Percentiles rank a stretch among this genome's conserved stretches.
Conservation (phyloP, 345 rosid species). For the Brassica cretica region DNA sequence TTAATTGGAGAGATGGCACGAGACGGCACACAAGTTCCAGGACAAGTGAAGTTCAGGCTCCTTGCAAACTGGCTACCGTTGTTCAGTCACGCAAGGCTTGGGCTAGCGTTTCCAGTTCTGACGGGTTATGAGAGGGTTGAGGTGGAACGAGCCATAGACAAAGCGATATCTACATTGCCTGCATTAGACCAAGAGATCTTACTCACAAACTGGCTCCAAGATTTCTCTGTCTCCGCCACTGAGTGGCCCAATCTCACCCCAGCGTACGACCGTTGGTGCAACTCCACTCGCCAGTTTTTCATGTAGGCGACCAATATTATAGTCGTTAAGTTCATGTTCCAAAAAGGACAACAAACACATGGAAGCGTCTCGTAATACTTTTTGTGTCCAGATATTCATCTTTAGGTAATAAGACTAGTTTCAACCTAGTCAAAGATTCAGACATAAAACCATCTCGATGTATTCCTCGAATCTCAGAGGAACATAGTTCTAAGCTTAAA, state of each 20-base stretch:
- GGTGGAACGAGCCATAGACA: constrained; percentile 64
- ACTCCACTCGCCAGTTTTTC: constrained; percentile 51
- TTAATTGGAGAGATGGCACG: constrained; percentile 52
- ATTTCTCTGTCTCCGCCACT: constrained; percentile 55
- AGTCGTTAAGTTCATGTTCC: constrained; percentile 4
- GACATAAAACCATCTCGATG: constrained; percentile 7
- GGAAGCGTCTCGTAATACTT: constrained; percentile 12
- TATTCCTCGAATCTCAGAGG: not conserved
- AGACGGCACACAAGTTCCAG: constrained; percentile 40
- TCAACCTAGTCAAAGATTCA: constrained; percentile 19
- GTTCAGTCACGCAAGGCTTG: constrained; percentile 64
- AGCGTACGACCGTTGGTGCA: constrained; percentile 77
- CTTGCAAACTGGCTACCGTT: constrained; percentile 64
- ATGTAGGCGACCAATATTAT: constrained; percentile 20
- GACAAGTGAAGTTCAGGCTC: constrained; percentile 65
- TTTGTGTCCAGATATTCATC: constrained; percentile 23
- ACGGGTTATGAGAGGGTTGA: constrained; percentile 60
- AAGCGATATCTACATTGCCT: constrained; percentile 54
- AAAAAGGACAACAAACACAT: not conserved
- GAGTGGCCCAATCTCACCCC: constrained; percentile 77
- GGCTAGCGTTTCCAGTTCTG: constrained; percentile 57
- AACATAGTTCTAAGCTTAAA: not conserved
- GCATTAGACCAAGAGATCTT: constrained; percentile 64
- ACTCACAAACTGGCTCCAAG: constrained; percentile 73
- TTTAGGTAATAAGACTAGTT: constrained; percentile 21